phyloP scores from a whole-genome alignment of 2,329 filamentous ascomycete species.

The Didymella segeticola region DNA sequence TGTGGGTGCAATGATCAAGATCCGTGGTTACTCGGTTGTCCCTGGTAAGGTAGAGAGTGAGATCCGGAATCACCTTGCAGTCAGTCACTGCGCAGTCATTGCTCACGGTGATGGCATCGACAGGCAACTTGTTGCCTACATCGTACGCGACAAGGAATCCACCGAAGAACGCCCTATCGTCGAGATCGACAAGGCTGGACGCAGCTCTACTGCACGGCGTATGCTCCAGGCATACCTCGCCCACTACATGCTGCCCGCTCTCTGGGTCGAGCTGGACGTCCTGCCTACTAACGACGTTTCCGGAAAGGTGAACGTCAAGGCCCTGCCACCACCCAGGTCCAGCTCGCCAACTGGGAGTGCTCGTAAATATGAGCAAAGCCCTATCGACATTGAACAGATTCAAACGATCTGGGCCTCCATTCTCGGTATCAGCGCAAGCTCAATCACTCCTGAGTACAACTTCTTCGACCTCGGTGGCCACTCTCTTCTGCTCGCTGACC shows the following conservation, averaged over 20 bases:
- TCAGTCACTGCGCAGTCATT: slow-evolving; percentile 73
- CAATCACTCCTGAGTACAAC: slow-evolving; percentile 72
- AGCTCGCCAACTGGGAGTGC: slow-evolving; percentile 57
- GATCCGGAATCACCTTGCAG: slow-evolving; percentile 72
- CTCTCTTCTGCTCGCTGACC: slow-evolving; percentile 76
- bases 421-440: slow-evolving; percentile 67
- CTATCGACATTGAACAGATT: slow-evolving; percentile 71
- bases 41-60: slow-evolving; percentile 78
- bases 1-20: slow-evolving; percentile 81
- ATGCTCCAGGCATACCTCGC: slow-evolving; percentile 71
- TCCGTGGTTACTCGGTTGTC: slow-evolving; percentile 79
- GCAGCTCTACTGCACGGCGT: slow-evolving; percentile 72
- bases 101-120: slow-evolving; percentile 79
- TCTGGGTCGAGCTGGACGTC: slow-evolving; percentile 76
- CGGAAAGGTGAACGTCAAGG: slow-evolving; percentile 77
- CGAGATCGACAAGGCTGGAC: slow-evolving; percentile 72
- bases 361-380: slow-evolving; percentile 63
- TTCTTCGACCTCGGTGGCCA: slow-evolving; percentile 86
- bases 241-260: slow-evolving; percentile 81
- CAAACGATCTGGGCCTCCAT: slow-evolving; percentile 75
- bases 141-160: slow-evolving; percentile 71
- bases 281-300: slow-evolving; percentile 80
- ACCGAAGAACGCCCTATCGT: slow-evolving; percentile 65
- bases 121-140: slow-evolving; percentile 76
- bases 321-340: slow-evolving; percentile 66